A percentile compares a stretch with the other conserved stretches of the same genome.
Evolutionary conservation across 2,329 filamentous ascomycete genomes (phyloP).

Genomic region (Cadophora sp.): DNA sequence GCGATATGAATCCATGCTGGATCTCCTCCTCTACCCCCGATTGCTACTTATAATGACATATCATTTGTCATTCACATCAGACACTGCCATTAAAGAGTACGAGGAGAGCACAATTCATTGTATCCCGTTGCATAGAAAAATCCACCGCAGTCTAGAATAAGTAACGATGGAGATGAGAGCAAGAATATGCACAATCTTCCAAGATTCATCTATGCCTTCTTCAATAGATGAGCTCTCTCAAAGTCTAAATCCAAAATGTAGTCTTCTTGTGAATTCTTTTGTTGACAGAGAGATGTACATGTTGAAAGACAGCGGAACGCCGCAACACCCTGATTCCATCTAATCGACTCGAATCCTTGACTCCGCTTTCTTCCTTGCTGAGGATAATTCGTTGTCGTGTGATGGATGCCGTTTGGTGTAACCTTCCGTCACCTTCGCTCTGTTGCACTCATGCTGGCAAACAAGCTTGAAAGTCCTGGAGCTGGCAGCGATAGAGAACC

Average conservation of each 20-base stretch:
- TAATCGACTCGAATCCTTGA: background rate
- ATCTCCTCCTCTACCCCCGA: background rate
- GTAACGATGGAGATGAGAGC: slow-evolving; percentile 4
- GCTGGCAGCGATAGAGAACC: background rate
- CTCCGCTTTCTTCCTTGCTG: background rate
- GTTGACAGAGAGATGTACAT: background rate
- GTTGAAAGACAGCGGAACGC: background rate
- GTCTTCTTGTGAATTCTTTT: background rate
- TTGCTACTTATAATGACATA: too few species aligned
- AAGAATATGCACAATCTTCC: background rate
- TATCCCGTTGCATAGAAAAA: background rate
- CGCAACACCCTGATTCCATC: background rate
- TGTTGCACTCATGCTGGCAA: background rate
- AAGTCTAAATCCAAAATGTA: slow-evolving; percentile 5
- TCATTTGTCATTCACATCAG: too few species aligned
- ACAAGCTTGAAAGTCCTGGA: background rate
- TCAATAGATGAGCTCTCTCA: background rate
- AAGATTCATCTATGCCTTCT: background rate
- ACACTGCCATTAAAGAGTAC: too few species aligned
- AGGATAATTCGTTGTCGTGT: background rate
- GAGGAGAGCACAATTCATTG: background rate
- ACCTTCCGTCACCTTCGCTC: too few species aligned
- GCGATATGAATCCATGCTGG: background rate
- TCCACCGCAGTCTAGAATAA: background rate
- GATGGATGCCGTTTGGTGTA: background rate